These are phyloP conservation scores for Colletotrichum lini DNA, from an alignment of 2,329 filamentous ascomycete species.

Conservation along the genomic window DNA sequence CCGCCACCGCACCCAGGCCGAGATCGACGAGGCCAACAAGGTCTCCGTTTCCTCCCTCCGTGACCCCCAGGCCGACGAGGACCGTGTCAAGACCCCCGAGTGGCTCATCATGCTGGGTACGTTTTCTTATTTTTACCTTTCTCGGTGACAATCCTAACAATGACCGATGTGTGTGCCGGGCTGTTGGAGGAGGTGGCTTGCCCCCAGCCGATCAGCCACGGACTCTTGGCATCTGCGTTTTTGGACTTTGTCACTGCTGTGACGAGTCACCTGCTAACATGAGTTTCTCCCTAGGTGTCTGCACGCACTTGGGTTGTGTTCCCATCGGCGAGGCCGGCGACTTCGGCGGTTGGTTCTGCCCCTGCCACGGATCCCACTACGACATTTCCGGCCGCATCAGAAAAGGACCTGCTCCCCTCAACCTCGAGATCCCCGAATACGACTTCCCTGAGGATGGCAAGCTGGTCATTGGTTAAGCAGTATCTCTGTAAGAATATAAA, in stretches of 20 bases:
- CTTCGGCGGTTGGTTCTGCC: conserved; percentile 99
- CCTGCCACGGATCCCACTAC: conserved; percentile 99
- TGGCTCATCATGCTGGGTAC: conserved; percentile 99
- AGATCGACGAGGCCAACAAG: conserved; percentile 96
- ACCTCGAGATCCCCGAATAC: conserved; percentile 94
- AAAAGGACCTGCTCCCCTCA: conserved; percentile 96
- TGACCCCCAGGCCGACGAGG: conserved; percentile 91
- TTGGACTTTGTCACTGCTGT: not conserved
- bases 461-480: conserved; percentile 90
- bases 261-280: conserved; percentile 44
- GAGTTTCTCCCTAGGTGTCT: conserved; percentile 78
- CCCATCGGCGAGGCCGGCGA: conserved; percentile 99
- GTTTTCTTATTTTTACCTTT: conserved; percentile 43
- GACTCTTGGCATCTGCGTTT: not conserved
- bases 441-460: conserved; percentile 92
- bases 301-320: conserved; percentile 99
- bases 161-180: not conserved
- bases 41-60: conserved; percentile 86
- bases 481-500: conserved; percentile 41
- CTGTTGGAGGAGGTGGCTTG: not conserved
- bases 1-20: conserved; percentile 93
- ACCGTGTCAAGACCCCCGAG: conserved; percentile 97
- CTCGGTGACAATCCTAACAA: not conserved
- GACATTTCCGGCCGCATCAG: conserved; percentile 99
- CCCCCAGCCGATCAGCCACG: not conserved